Base-by-base conservation (phyloP, 495 filamentous ascomycete genomes). In the Staphylotrichum longicolle region DNA sequence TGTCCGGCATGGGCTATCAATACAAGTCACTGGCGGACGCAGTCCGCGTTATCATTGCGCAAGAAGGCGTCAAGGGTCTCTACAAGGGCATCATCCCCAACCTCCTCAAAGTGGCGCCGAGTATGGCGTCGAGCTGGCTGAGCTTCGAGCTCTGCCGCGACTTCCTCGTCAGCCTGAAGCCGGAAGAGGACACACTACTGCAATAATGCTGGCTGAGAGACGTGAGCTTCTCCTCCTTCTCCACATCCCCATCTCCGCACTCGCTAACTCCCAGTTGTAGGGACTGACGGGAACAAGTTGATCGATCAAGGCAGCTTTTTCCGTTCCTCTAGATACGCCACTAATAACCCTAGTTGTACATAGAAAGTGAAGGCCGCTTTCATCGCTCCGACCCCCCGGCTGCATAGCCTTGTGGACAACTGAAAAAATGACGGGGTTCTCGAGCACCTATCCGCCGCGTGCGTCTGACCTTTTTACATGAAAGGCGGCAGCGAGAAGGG, bases 81-180 rank as follows among this genome's bases (percentile, higher is more conserved):
- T 97, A 96, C 76, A 97, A 96, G 72, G 93, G 93, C 14, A 88
- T 97, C 64, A 83, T 92, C 20, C 95, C 94, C 3, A 98, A 98
- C 69, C 80, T 98, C 5, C 82, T 98, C 47, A 98, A 98, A 74
- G 94, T 98, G 14, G 94, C 94, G 6, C 94, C 94, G 7, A 98
- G 94, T 69, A 98, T 98, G 92, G 94, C 95, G 32, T 94, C 91
- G 66, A 96, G 89, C 74, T 98, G 95, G 91, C 83, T 96, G 32
- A 98, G 93, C 78, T 98, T 93, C 71, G 94, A 98, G 75, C 70
- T 98, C 53, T 91, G 89, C 33, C 82, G 94, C 62, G 94, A 98
- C 75, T 88, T 96, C 70, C 72, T 96, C 15, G 78, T 93, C 39
- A 75, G 73, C 7, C 63, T 91, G 54, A 81, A 80, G 56, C 73